These are phyloP conservation scores for Polychytrium aggregatum DNA, from an alignment of 192 early-diverging fungal species.

Conservation along the genomic window DNA sequence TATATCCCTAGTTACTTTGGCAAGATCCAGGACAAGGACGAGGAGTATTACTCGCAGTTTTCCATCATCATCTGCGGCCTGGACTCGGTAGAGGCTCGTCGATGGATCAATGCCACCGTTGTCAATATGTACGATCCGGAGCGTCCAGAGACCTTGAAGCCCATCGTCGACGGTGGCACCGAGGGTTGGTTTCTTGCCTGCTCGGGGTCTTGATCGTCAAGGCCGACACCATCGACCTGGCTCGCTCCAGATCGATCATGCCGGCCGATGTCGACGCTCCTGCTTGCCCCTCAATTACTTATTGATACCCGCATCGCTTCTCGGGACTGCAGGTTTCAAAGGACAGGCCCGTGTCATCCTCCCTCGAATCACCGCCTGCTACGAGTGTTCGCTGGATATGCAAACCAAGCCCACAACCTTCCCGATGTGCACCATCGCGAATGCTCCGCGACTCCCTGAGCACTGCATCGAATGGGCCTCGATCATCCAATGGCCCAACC, in stretches of 20 bases:
- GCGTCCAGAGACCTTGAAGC: constrained; percentile 63
- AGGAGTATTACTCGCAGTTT: constrained; percentile 84
- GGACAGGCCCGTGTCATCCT: constrained; percentile 90
- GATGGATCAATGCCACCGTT: constrained; percentile 94
- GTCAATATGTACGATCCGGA: constrained; percentile 64
- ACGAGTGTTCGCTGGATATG: constrained; percentile 93
- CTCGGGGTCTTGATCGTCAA: no score
- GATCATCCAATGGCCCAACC: constrained; percentile 81
- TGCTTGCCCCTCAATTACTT: neutral
- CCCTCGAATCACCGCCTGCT: constrained; percentile 77
- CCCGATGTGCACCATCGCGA: constrained; percentile 97
- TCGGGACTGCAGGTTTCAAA: constrained; percentile 72
- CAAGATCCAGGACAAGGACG: constrained; percentile 93
- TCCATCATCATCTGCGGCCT: constrained; percentile 83
- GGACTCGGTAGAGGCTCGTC: constrained; percentile 87
- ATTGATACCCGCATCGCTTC: no score
- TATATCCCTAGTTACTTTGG: constrained; percentile 48
- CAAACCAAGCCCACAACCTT: constrained; percentile 78
- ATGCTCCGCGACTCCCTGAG: constrained; percentile 93
- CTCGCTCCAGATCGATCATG: no score
- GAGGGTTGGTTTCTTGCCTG: constrained; percentile 67
- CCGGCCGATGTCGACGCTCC: no score
- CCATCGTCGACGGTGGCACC: constrained; percentile 90
- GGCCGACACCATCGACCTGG: no score
- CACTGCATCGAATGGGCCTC: constrained; percentile 98